phyloP scores from a whole-genome alignment of 257 asterid genomes.

The Solanum sparsipilum region DNA sequence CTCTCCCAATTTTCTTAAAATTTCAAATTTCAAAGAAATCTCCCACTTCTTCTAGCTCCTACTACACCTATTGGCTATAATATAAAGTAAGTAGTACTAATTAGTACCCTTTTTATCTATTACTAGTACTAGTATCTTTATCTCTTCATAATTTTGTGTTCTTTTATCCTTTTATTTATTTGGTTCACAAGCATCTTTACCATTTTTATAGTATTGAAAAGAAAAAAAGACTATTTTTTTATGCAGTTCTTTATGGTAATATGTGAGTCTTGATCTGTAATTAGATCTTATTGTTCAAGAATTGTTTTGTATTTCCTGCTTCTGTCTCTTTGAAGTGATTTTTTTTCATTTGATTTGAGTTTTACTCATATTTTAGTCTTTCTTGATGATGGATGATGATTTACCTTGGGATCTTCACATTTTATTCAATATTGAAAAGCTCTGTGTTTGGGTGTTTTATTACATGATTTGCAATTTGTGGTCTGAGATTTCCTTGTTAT shows the following conservation, averaged over 20 bases:
- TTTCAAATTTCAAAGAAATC: neutral
- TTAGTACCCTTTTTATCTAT: neutral
- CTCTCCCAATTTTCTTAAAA: neutral
- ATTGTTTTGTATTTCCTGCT: neutral
- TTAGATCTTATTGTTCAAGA: neutral
- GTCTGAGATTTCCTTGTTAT: neutral
- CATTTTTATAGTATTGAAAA: neutral
- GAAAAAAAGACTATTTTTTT: neutral
- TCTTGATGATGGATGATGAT: neutral
- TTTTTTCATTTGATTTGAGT: neutral
- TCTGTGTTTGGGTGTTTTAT: neutral
- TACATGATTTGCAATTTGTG: neutral
- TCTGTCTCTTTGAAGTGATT: neutral
- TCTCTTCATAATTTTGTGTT: neutral
- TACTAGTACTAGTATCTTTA: neutral
- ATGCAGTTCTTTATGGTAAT: neutral
- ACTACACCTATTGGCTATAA: neutral
- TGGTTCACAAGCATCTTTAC: neutral
- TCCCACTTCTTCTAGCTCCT: neutral
- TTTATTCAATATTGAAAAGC: neutral
- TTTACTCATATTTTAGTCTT: neutral
- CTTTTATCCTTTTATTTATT: neutral
- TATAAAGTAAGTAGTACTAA: neutral
- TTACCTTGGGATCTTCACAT: neutral
- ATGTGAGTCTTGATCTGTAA: constrained; percentile 1